Base-by-base conservation (phyloP, 1,139 yeast species). In the Saccharomyces uvarum region DNA sequence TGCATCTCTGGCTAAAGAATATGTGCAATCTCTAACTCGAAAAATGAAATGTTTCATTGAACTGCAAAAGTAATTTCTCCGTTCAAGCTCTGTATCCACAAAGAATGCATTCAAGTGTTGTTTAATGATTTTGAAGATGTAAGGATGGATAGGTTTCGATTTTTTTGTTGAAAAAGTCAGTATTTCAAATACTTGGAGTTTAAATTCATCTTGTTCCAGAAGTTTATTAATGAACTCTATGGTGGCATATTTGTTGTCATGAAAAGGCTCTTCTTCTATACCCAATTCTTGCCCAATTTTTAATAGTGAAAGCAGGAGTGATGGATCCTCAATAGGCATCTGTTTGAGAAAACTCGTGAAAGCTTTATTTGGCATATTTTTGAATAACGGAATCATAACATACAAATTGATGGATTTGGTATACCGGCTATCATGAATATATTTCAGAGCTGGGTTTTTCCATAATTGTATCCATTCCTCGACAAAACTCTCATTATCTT, bases 11-110 rank as follows among this genome's bases (percentile, higher is more conserved):
- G 76, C 65, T 31, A 79, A 61, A 0, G 83, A 78, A 66, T 84
- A 82, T 1, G 83, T 71, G 0, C 93, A 85, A 53, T 86, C 95
- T 56, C 86, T 75, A 7, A 87, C 70, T 61, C 96, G 75, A 46
- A 77, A 70, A 3, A 88, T 66, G 59, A 89, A 83, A 53, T 77
- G 82, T 51, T 84, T 77, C 56, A 88, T 71, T 27, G 79, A 65
- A 2, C 91, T 83, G 31, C 77, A 74, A 53, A 86, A 80, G 52
- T 80, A 83, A 60, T 83, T 83, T 63, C 97, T 75, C 0, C 80
- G 74, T 56, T 85, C 93, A 13, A 89, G 77, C 52, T 85, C 82
- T 11, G 79, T 76, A 56, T 88, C 95, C 33, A 77, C 74, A 56
- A 86, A 77, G 57, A 84, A 76, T 9, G 74, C 69, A 56, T 78